These are phyloP conservation scores for Penicillium sp. DNA, from an alignment of 2,329 filamentous ascomycete genomes.

Conservation along the genomic window DNA sequence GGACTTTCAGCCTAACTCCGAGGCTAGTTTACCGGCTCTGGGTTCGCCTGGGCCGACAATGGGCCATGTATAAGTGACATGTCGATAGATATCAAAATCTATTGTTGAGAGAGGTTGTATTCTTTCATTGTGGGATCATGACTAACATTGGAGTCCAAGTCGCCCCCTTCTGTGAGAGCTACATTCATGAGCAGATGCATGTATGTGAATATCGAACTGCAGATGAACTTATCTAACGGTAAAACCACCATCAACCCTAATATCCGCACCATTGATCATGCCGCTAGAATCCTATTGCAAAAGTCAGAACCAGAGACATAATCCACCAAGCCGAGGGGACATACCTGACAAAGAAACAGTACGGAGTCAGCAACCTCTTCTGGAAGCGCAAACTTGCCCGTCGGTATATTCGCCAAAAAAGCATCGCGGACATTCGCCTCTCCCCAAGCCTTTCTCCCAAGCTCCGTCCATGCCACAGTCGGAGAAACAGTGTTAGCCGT, in stretches of 20 bases:
- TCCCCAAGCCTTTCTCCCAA: slow-evolving; percentile 48
- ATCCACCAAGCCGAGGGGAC: neutral
- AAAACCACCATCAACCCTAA: slow-evolving; percentile 44
- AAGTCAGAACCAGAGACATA: neutral
- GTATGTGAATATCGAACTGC: no score
- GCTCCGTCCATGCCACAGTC: slow-evolving; percentile 49
- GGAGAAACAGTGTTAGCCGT: slow-evolving; percentile 50
- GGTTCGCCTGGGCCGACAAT: no score
- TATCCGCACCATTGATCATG: slow-evolving; percentile 45
- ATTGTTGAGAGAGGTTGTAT: no score
- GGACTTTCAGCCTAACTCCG: no score
- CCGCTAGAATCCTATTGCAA: slow-evolving; percentile 38
- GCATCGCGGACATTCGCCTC: slow-evolving; percentile 37
- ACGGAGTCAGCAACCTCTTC: slow-evolving; percentile 44
- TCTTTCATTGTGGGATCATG: no score
- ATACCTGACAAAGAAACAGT: slow-evolving; percentile 40
- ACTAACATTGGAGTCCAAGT: no score
- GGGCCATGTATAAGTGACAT: no score
- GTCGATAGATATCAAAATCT: no score
- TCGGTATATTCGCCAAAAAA: slow-evolving; percentile 41
- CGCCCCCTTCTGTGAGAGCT: no score
- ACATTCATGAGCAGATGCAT: no score
- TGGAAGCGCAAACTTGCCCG: slow-evolving; percentile 41
- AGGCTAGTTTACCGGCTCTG: no score
- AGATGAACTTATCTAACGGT: slow-evolving; percentile 32